These are phyloP conservation scores for Hanseniaspora hatyaiensis DNA, from an alignment of 805 yeast species.

Conservation along the genomic window DNA sequence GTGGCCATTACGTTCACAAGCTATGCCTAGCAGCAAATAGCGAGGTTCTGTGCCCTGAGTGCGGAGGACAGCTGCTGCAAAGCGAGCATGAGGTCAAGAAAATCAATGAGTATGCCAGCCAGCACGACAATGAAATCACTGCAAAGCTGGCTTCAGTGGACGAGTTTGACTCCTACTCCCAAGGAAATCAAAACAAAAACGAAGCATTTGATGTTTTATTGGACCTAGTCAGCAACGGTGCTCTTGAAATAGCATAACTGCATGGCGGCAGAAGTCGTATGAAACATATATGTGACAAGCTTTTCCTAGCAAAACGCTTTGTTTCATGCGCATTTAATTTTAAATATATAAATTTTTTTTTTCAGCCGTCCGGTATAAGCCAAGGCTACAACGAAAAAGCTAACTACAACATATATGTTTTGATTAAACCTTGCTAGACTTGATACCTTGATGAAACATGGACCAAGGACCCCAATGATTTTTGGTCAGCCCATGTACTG, in stretches of 20 bases:
- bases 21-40: conserved; percentile 52
- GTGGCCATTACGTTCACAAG: conserved; percentile 79
- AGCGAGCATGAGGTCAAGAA: conserved; percentile 45
- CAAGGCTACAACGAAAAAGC: too few relatives aligned
- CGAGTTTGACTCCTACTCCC: conserved; percentile 26
- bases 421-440: too few relatives aligned
- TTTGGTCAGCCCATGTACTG: too few relatives aligned
- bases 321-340: too few relatives aligned
- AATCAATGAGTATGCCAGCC: conserved; percentile 50
- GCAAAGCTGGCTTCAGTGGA: conserved; percentile 33
- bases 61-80: conserved; percentile 61
- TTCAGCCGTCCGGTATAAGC: too few relatives aligned
- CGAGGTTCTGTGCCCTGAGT: conserved; percentile 51
- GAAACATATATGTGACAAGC: background rate
- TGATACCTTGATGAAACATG: too few relatives aligned
- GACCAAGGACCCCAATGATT: too few relatives aligned
- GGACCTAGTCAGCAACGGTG: conserved; percentile 82
- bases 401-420: too few relatives aligned
- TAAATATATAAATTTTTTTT: too few relatives aligned
- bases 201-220: conserved; percentile 41
- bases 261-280: too few relatives aligned
- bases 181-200: conserved; percentile 24
- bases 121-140: conserved; percentile 48
- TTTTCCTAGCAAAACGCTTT: background rate
- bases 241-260: conserved; percentile 39